Base-by-base conservation (phyloP, 2,329 filamentous ascomycete genomes). In the Claviceps humidiphila region DNA sequence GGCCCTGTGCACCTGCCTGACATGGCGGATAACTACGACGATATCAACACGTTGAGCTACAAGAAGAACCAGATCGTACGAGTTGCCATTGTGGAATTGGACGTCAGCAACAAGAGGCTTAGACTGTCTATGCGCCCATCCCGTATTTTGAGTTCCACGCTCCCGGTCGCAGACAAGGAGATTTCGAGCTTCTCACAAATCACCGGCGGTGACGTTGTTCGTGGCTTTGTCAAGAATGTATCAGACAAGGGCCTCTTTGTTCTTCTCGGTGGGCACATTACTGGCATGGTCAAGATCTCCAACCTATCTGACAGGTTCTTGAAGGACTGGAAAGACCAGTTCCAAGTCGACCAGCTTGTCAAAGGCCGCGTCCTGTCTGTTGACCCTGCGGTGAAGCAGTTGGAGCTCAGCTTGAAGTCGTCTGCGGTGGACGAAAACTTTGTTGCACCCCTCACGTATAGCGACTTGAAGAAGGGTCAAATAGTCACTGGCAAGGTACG, bases 241-340 rank as follows among this genome's bases (percentile, higher is more conserved):
- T 79, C 87, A 0, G 89, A 95, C 58, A 91, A 89, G 65, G 93
- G 93, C 51, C 68, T 98, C 2, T 95, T 96, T 61, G 80, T 98
- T 47, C 78, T 84, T 26, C 75, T 98, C 3, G 89, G 90, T 44
- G 86, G 87, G 17, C 81, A 85, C 56, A 76, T 95, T 17, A 87
- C 86, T 49, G 90, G 84, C 1, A 85, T 90, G 61, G 86, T 95
- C 47, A 85, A 87, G 59, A 84, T 97, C 51, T 81, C 85, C 9
- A 90, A 97, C 65, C 76, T 98, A 14, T 95, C 90, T 0, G 93
- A 98, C 65, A 78, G 81, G 7, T 98, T 84, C 66, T 71, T 98
- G 61, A 97, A 97, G 68, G 88, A 97, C 55, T 98, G 93, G 93
- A 94, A 95, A 71, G 81, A 87, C 39, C 75, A 84, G 45, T 96